Evolutionary conservation across 148 eudicot species (phyloP), one percentile per base, ranked within the genome.

Genomic region (Polygonum aviculare): DNA sequence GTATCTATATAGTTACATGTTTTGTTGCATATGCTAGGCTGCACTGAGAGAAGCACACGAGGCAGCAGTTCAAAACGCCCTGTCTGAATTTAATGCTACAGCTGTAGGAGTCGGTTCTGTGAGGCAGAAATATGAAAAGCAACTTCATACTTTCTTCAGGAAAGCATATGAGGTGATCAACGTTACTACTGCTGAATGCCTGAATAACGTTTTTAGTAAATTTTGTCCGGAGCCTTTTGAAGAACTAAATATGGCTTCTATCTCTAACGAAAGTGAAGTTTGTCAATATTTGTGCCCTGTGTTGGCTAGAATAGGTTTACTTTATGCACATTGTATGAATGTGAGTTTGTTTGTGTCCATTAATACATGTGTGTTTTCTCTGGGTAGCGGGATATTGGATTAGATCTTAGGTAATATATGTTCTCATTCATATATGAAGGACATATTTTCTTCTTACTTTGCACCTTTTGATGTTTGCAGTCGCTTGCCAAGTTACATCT

Each of bases 41-140:
- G 87, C 88, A 31, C 79, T 95, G 72, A 87, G 98, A 78, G 97
- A 89, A 85, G 96, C 94, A 72, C 94, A 95, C 77, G 97, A 92
- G 86, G 89, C 78, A 72, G 90, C 94, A 50, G 86, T 87, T 59
- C 94, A 86, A 62, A 92, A 84, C 75, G 85, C 96, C 1, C 54
- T 89, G 80, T 81, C 81, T 18, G 75, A 82, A 74, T 95, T 95
- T 76, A 91, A 91, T 83, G 85, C 76, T 69, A 87, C 79, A 86
- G 99, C 99, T 59, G 93, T 95, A 3, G 99, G 99, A 31, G 81
- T 86, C 75, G 99, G 99, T 76, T 67, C 87, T 75, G 86, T 79
- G 12, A 84, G 98, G 84, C 89, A 84, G 85, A 95, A 95, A 79
- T 90, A 86, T 88, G 99, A 95, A 84, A 88, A 84, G 75, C 91